A percentile compares a stretch with the other conserved stretches of the same genome.
Conservation (phyloP, 495 filamentous ascomycete genomes). For the Darksidea phi region DNA sequence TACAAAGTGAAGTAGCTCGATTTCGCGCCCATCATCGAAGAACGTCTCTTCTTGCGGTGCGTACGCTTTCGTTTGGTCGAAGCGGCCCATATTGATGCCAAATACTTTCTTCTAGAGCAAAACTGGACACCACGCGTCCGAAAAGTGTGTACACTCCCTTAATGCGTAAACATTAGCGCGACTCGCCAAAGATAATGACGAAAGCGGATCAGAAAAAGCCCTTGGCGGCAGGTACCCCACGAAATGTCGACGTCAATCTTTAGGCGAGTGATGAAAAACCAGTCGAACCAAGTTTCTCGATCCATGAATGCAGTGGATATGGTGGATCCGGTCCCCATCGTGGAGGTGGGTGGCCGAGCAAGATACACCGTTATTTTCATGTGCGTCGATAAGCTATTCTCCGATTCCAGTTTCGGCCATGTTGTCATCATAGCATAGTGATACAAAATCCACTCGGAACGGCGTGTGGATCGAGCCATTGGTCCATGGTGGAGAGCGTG, state of each 20-base stretch:
- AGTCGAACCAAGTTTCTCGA: background rate
- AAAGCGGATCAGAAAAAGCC: background rate
- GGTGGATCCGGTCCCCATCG: background rate
- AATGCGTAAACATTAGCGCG: slow-evolving; percentile 11
- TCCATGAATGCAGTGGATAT: background rate
- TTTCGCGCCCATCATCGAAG: slow-evolving; percentile 72
- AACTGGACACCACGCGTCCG: background rate
- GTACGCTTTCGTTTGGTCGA: slow-evolving; percentile 46
- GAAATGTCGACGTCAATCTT: slow-evolving; percentile 11
- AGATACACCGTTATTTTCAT: too few relatives aligned
- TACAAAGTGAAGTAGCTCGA: slow-evolving; percentile 68
- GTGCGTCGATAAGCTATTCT: too few relatives aligned
- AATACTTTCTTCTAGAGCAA: background rate
- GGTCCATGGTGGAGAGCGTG: background rate
- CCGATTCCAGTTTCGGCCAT: too few relatives aligned
- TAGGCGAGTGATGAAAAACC: slow-evolving; percentile 7
- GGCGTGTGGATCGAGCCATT: background rate
- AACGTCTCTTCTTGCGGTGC: slow-evolving; percentile 41
- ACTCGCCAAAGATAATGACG: background rate
- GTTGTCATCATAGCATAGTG: background rate
- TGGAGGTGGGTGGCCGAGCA: too few relatives aligned
- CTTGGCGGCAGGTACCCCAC: background rate
- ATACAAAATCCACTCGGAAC: background rate
- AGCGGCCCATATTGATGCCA: slow-evolving; percentile 11
- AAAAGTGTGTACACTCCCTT: background rate